Percentiles rank a stretch among this genome's conserved stretches.
Conservation (phyloP, 1,284 basidiomycete species). For the Cystobasidiaceae sp. region DNA sequence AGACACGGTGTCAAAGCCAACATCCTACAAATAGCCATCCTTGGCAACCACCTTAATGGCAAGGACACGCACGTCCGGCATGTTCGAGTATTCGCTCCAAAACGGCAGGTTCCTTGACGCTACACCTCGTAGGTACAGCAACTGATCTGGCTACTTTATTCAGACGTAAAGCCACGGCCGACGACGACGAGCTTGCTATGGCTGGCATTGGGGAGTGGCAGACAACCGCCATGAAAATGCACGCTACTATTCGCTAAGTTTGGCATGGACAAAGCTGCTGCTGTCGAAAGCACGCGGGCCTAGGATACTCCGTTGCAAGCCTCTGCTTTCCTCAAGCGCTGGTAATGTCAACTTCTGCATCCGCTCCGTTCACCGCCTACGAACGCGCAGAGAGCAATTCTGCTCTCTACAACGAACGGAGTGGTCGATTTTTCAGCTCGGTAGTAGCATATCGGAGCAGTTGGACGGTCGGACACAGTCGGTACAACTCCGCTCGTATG, state of each 20-base stretch:
- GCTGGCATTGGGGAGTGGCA: conserved; percentile 19
- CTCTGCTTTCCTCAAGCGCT: no score
- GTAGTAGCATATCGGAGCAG: no score
- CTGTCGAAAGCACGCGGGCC: no score
- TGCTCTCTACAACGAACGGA: no score
- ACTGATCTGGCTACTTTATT: background rate
- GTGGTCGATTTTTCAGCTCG: no score
- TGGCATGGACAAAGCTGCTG: no score
- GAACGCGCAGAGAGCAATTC: no score
- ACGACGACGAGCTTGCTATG: background rate
- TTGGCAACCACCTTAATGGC: conserved; percentile 94
- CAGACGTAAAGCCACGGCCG: background rate
- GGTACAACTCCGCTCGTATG: no score
- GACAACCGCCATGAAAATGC: conserved; percentile 17
- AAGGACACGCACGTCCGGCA: conserved; percentile 98
- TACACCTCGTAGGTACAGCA: background rate
- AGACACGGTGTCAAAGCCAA: conserved; percentile 85
- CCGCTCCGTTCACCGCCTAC: no score
- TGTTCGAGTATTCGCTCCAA: conserved; percentile 74
- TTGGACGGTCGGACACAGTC: no score
- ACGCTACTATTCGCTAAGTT: conserved; percentile 14
- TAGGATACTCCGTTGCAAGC: no score
- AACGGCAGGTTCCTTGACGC: conserved; percentile 57
- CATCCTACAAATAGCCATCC: conserved; percentile 81
- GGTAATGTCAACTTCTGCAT: no score